Conservation (phyloP, 257 asterid genomes). For the Perilla frutescens region DNA sequence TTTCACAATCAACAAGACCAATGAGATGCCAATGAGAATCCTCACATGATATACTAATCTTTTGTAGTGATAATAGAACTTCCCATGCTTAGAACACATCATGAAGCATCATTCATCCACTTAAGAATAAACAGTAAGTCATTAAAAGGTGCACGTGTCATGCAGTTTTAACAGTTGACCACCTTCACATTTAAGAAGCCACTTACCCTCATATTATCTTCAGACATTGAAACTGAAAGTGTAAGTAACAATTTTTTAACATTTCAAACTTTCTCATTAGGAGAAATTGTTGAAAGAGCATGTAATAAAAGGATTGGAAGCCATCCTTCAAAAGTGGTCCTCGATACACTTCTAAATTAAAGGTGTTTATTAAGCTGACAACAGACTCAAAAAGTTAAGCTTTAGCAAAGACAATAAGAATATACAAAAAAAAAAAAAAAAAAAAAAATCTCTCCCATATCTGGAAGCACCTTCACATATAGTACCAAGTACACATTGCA, state of each 20-base stretch:
- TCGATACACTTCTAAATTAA: neutral
- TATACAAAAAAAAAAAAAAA: neutral
- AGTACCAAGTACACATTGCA: conserved; percentile 6
- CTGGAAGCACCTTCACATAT: conserved; percentile 13
- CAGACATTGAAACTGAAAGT: neutral
- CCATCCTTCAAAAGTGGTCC: neutral
- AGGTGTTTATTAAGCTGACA: neutral
- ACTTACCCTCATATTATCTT: conserved; percentile 8
- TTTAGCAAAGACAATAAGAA: conserved; percentile 4
- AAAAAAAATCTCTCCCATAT: neutral
- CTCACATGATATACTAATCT: neutral
- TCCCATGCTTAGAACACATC: conserved; percentile 6
- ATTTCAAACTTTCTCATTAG: conserved; percentile 6
- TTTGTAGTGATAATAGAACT: neutral
- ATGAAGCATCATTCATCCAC: neutral
- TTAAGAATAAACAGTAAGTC: conserved; percentile 14
- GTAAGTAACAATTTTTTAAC: neutral
- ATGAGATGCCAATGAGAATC: neutral
- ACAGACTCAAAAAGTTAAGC: neutral
- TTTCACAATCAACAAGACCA: conserved; percentile 18
- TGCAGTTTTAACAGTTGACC: neutral
- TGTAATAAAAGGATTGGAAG: conserved; percentile 13
- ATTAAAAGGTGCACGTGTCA: neutral
- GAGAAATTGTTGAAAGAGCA: neutral
- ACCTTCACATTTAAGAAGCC: conserved; percentile 1